Evolutionary conservation across 768 basidiomycete species (phyloP).

Genomic region (Clavulina sp.): DNA sequence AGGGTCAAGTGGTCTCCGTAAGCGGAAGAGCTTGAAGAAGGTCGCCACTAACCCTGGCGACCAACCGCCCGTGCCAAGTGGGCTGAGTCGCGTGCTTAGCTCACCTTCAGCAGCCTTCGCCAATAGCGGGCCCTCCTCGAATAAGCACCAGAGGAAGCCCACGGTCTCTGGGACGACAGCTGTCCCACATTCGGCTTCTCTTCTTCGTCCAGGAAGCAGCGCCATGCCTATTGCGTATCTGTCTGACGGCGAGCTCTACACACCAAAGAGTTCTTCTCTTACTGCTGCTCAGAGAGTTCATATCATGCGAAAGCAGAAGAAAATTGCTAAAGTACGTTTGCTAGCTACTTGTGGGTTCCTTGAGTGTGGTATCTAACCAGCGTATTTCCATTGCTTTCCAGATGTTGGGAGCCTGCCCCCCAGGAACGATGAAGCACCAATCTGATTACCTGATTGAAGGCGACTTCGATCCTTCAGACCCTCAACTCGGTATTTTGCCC

Average conservation of each 20-base stretch:
- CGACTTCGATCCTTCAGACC: neutral
- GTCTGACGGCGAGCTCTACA: neutral
- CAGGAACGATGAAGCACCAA: conserved; percentile 14
- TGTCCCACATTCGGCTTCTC: too few species aligned
- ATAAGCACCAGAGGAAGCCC: too few species aligned
- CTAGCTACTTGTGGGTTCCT: neutral
- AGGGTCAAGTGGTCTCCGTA: neutral
- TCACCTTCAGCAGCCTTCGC: too few species aligned
- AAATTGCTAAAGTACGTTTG: conserved; percentile 65
- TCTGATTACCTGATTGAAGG: neutral
- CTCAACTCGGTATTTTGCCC: too few species aligned
- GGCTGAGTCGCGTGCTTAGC: too few species aligned
- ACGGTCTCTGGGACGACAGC: too few species aligned
- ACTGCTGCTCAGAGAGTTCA: neutral
- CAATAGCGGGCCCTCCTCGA: too few species aligned
- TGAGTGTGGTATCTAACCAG: neutral
- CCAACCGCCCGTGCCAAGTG: too few species aligned
- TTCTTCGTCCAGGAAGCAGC: too few species aligned
- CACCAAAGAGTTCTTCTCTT: neutral
- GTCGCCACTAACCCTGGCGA: neutral
- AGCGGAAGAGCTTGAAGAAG: neutral
- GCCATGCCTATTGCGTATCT: neutral
- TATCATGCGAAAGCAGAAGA: conserved; percentile 51
- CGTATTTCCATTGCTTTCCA: conserved; percentile 16
- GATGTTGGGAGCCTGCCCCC: conserved; percentile 72